Base-by-base conservation (phyloP, 2,329 filamentous ascomycete species). In the Leptosphaerulina australis region DNA sequence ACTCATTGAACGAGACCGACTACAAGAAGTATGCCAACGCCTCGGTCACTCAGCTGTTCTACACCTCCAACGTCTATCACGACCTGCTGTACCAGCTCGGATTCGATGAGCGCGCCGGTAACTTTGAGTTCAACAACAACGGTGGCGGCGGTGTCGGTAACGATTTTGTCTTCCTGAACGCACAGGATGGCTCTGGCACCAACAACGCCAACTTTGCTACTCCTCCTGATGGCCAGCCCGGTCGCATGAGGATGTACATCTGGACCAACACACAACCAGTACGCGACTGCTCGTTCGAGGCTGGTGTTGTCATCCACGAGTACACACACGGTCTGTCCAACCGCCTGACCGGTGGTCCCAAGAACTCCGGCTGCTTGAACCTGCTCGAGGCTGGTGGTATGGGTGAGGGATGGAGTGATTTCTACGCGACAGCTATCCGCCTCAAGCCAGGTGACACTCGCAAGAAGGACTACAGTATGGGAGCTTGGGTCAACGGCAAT, bases 201-300 rank as follows among this genome's bases (percentile, higher is more conserved):
- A 81, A 85, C 72, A 85, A 85, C 52, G 83, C 83, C 49, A 79
- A 82, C 69, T 84, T 85, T 54, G 75, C 77, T 4, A 82, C 82
- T 0, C 81, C 63, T 14, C 63, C 63, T 1, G 63, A 66, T 29
- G 63, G 63, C 81, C 11, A 48, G 17, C 22, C 70, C 2, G 79
- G 77, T 11, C 76, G 81, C 22, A 85, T 86, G 83, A 67, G 79
- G 17, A 84, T 85, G 82, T 84, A 79, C 62, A 67, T 85, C 37
- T 86, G 81, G 80, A 78, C 73, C 7, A 56, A 59, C 8, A 75
- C 78, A 5, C 77, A 67, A 0, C 80, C 80, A 0, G 63, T 73
- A 45, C 75, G 82, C 5, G 83, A 85, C 66, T 78, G 77, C 50
- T 69, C 76, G n/a, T 85, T 86, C 55, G 83, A 86, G 37, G 78